Base-by-base conservation (phyloP, 202 grass and related monocot genomes). In the Zoysia matrella region DNA sequence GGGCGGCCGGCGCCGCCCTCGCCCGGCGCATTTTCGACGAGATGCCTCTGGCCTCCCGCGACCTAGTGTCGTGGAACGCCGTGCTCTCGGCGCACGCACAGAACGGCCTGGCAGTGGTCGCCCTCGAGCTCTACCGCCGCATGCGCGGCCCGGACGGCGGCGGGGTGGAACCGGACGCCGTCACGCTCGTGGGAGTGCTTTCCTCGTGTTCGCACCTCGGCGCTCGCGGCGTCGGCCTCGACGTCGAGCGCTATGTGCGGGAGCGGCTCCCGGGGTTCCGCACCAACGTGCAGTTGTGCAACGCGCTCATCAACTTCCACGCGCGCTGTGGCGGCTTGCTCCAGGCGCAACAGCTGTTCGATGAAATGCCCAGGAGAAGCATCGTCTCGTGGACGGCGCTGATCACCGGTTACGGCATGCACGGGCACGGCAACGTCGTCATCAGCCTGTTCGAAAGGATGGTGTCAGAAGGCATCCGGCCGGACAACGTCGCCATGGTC, bases 221-320 rank as follows among this genome's bases (percentile, higher is more conserved):
- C 6, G 89, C 86, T 8, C 60, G 75, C 49, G 7, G 77, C 10
- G 64, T 89, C n/a, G 92, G 89, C 75, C 54, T 60, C 22, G 79
- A 52, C 18, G 82, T 89, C 8, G 86, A 89, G 13, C 69, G 4
- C 10, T 87, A 83, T 60, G 75, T 91, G 18, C 64, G 49, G 14
- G 41, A 78, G 60, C 87, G 73, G 5, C 1, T 81, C 42, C 76
- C 81, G 7, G 57, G 67, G 36, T 75, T 61, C 78, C 63, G 64
- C 57, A 4, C 81, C 65, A 94, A 94, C 57, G 16, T 87, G 65
- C 83, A 89, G 51, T 76, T 94, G 8, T 89, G 85, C 81, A 91
- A 94, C 48, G 89, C 86, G 46, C 84, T 94, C 41, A 85, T 91
- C 78, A 94, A 89, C 66, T 88, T 94, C 70, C 84, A 94, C 54